These are phyloP conservation scores for Collybiopsis confluens DNA, from an alignment of 768 basidiomycete genomes.

Conservation along the genomic window DNA sequence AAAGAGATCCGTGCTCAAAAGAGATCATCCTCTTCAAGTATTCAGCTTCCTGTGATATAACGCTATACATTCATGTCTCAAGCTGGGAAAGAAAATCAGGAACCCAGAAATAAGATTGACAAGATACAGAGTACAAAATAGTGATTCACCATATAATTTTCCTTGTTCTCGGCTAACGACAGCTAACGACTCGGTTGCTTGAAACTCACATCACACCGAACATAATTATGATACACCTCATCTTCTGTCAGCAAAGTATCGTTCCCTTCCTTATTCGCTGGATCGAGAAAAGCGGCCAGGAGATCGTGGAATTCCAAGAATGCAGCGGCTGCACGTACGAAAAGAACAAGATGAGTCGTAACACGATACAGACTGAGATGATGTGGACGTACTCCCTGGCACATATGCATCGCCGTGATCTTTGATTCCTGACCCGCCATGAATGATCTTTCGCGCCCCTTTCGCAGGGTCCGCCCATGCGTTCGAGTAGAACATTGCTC, in stretches of 20 bases:
- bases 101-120: background rate
- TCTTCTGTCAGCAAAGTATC: constrained; percentile 67
- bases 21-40: too few species aligned
- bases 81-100: too few species aligned
- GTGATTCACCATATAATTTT: background rate
- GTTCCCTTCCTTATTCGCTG: constrained; percentile 47
- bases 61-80: too few species aligned
- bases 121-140: background rate
- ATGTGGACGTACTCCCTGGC: constrained; percentile 42
- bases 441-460: constrained; percentile 66
- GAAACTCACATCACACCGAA: constrained; percentile 49
- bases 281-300: constrained; percentile 62
- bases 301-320: constrained; percentile 72
- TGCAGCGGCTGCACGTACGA: constrained; percentile 41
- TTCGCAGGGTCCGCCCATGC: constrained; percentile 42
- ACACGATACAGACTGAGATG: constrained; percentile 2
- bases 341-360: background rate
- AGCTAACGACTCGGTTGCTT: constrained; percentile 13
- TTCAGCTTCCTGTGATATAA: too few species aligned
- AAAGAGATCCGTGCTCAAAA: too few species aligned
- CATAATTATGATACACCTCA: constrained; percentile 73
- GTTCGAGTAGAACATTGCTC: constrained; percentile 73
- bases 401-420: constrained; percentile 57
- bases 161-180: too few species aligned
- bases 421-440: constrained; percentile 62